Percentiles rank a stretch among this genome's conserved stretches.
Evolutionary conservation across 495 filamentous ascomycete genomes (phyloP).

Genomic region (Neurospora hispaniola): DNA sequence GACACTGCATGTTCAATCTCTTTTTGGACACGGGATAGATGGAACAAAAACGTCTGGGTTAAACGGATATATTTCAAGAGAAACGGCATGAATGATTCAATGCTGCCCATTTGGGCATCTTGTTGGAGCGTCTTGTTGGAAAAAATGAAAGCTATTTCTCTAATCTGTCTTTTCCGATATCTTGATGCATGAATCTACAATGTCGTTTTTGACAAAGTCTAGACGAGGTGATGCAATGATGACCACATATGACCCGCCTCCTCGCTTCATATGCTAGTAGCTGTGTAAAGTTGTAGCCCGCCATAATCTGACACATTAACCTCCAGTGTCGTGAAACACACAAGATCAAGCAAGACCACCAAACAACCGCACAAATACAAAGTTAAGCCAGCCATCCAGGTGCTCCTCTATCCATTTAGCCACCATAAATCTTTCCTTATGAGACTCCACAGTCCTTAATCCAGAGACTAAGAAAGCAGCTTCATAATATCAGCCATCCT

Average conservation of each 20-base stretch:
- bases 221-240: background rate
- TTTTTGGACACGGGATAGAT: background rate
- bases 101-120: background rate
- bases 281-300: background rate
- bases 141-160: background rate
- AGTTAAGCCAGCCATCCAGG: background rate
- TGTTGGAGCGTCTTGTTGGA: background rate
- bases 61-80: background rate
- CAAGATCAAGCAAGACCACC: background rate
- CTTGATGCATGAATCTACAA: background rate
- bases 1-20: background rate
- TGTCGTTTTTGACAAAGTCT: background rate
- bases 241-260: background rate
- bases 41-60: background rate
- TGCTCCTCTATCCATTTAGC: background rate
- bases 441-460: background rate
- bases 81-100: background rate
- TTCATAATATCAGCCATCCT: constrained; percentile 30
- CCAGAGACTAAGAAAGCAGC: constrained; percentile 20
- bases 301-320: background rate
- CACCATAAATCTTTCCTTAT: background rate
- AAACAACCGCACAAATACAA: background rate
- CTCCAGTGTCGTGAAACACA: background rate
- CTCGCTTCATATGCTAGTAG: background rate
- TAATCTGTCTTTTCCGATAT: background rate